Evolutionary conservation across 106 monocot species (phyloP).

Genomic region (Acorus calamus): DNA sequence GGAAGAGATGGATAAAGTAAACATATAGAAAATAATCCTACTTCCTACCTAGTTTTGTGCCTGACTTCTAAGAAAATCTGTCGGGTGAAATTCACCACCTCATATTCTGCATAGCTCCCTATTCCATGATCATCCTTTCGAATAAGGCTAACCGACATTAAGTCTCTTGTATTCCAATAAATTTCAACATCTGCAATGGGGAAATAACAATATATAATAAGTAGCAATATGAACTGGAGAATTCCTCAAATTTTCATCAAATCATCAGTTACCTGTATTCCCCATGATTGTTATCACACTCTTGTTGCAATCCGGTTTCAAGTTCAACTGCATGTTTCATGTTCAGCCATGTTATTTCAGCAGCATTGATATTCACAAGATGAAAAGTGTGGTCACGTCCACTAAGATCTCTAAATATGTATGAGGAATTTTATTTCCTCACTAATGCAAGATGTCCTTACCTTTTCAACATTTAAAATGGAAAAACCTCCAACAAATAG

Average conservation of each 20-base stretch:
- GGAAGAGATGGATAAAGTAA: background rate
- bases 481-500: constrained; percentile 80
- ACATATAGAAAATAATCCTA: background rate
- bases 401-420: background rate
- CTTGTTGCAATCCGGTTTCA: constrained; percentile 48
- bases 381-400: background rate
- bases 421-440: background rate
- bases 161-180: constrained; percentile 53
- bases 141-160: constrained; percentile 30
- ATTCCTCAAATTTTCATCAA: background rate
- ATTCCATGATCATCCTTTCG: constrained; percentile 36
- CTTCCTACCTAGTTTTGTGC: background rate
- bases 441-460: constrained; percentile 4
- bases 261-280: constrained; percentile 59
- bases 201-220: constrained; percentile 6
- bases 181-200: constrained; percentile 62
- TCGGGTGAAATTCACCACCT: constrained; percentile 20
- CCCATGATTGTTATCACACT: constrained; percentile 50
- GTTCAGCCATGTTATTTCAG: too few relatives aligned
- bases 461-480: constrained; percentile 35
- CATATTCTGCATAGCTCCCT: constrained; percentile 33
- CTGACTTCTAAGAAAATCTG: too few relatives aligned
- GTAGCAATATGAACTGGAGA: constrained; percentile 1
- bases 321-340: constrained; percentile 42
- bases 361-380: constrained; percentile 1